Base-by-base conservation (phyloP, 331 rosid genomes). In the Quercus tomentella region DNA sequence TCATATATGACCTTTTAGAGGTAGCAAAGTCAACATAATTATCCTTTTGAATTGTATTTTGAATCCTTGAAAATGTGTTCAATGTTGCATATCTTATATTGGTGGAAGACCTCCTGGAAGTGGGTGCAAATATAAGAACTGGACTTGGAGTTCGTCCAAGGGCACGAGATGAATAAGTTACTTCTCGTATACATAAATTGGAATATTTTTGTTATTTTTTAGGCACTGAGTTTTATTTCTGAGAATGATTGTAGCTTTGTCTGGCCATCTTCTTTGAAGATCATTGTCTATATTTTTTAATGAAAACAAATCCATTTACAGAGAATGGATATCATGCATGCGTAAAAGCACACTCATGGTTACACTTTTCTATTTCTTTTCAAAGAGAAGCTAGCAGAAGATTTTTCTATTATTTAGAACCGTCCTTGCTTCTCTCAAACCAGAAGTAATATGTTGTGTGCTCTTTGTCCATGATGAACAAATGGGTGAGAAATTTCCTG, bases 101-200 rank as follows among this genome's bases (percentile, higher is more conserved):
- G 98, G 97, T 94, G 81, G 91, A 89, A 54, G 97, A 94, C 82
- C 63, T 89, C 51, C 30, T 91, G 60, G 85, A 83, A 82, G 89
- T 85, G 35, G 97, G 98, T 26, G 93, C 88, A 16, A 86, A 85
- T 81, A 86, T 92, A 74, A 91, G 98, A 67, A 81, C 81, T 2
- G 87, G 84, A 57, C 90, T 89, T 20, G 95, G 98, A 55, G 30
- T 91, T 72, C 90, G 76, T 68, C 86, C 83, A 57, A 89, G 92
- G 49, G 62, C 82, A 4, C 82, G 85, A 43, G 86, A 81, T 23
- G 66, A 82, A 21, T 84, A 56, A 80, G 56, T 35, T 21, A 28
- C 22, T 9, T 65, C 22, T 9, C 8, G 3, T 66, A 18, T 66
- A 20, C 7, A 18, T 66, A 18, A 66, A 4, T 33, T 66, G 25